Evolutionary conservation across 495 filamentous ascomycete genomes (phyloP), one percentile per base, ranked within the genome.

Genomic region (Aspergillus cristatus): DNA sequence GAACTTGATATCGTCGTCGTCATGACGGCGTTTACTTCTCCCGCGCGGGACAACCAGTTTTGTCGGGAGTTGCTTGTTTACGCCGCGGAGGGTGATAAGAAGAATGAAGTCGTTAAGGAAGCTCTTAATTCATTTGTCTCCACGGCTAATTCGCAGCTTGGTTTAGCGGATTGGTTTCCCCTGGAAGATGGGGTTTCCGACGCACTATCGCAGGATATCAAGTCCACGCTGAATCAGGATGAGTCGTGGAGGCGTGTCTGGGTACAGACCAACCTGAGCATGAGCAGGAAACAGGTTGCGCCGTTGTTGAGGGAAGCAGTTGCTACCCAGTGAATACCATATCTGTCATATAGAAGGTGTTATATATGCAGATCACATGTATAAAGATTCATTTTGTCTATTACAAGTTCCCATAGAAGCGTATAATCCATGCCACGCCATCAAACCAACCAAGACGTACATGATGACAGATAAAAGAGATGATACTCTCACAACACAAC

Each of bases 201-300:
- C 15, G 65, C 10, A 48, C n/a, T n/a, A n/a, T n/a, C n/a, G n/a
- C n/a, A 43, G 4, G 53, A 52, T 15, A 68, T 70, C 60, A 58
- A 66, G 12, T 37, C 46, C 25, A 34, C 37, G 5, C 17, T 65
- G 18, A 41, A 53, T 17, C 45, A 45, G 7, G 40, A 55, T 7
- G 28, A 26, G 2, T 42, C 36, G 0, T 63, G 55, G 54, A 49
- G 56, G 6, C 49, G 51, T 33, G 66, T 81, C 18, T 90, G 85
- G 84, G 57, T 64, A 46, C 89, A 95, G 68, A 60, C 55, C 16
- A 71, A 78, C 47, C 45, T 81, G 15, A 67, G 71, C 34, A 68
- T 76, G 41, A 95, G 88, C 58, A 67, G 90, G 47, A 97, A 97
- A 63, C 81, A 86, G 67, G 85, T 97, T 29, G 89, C 81, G 22